A percentile compares a stretch with the other conserved stretches of the same genome.
Evolutionary conservation across 805 yeast genomes (phyloP).

Genomic region (Suhomyces vadensis): DNA sequence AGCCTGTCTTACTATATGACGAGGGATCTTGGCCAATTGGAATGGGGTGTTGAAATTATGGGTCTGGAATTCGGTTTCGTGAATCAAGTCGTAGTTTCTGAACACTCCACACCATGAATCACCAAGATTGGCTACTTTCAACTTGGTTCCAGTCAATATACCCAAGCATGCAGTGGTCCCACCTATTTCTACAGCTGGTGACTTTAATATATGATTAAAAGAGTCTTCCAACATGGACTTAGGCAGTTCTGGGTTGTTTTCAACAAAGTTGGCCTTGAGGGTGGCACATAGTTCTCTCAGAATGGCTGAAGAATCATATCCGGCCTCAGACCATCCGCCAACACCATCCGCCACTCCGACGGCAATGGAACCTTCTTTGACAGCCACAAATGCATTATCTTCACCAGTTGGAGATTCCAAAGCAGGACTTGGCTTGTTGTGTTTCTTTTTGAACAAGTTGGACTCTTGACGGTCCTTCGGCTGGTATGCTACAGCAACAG

Average conservation of each 20-base stretch:
- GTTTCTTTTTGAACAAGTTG: slow-evolving; percentile 39
- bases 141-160: slow-evolving; percentile 54
- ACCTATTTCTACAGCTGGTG: slow-evolving; percentile 76
- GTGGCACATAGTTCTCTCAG: slow-evolving; percentile 73
- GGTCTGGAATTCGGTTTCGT: slow-evolving; percentile 74
- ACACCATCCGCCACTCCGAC: slow-evolving; percentile 96
- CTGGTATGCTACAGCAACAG: slow-evolving; percentile 68
- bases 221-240: slow-evolving; percentile 54
- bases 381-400: slow-evolving; percentile 64
- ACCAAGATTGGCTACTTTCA: slow-evolving; percentile 80
- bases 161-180: slow-evolving; percentile 94
- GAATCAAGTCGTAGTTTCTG: slow-evolving; percentile 59
- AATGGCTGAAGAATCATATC: slow-evolving; percentile 86
- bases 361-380: slow-evolving; percentile 46
- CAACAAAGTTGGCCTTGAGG: slow-evolving; percentile 43
- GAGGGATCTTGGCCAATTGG: slow-evolving; percentile 84
- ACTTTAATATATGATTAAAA: slow-evolving; percentile 51
- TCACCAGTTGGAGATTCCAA: slow-evolving; percentile 64
- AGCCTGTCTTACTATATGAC: slow-evolving; percentile 53
- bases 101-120: slow-evolving; percentile 94
- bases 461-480: slow-evolving; percentile 67
- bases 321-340: slow-evolving; percentile 95
- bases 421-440: slow-evolving; percentile 41
- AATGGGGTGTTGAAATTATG: slow-evolving; percentile 91
- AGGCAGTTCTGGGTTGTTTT: slow-evolving; percentile 32